Percentiles rank a stretch among this genome's conserved stretches.
phyloP scores from a whole-genome alignment of 225 moss, liverwort and hornwort genomes.

The Ulota crispa region DNA sequence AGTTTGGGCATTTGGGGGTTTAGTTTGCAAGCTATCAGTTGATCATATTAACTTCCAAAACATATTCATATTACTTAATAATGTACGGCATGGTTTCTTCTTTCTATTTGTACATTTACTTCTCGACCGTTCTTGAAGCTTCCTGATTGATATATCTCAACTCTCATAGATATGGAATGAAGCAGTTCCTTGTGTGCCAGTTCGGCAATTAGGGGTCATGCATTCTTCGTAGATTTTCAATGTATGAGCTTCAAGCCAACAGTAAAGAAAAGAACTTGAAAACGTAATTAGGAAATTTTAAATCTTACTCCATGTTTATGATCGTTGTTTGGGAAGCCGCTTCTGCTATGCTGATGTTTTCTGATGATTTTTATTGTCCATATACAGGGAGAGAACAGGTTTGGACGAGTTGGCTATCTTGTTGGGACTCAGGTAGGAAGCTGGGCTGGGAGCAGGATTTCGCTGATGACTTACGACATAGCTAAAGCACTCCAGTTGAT shows the following conservation, averaged over 20 bases:
- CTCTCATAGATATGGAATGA: too few species aligned
- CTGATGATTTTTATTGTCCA: not conserved
- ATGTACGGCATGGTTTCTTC: not conserved
- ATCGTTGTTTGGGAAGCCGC: not conserved
- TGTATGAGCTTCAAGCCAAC: not conserved
- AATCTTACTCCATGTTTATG: not conserved
- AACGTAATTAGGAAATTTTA: not conserved
- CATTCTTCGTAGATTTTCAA: constrained; percentile 6
- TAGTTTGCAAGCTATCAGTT: not conserved
- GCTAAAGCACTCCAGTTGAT: constrained; percentile 69
- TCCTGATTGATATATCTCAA: not conserved
- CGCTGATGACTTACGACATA: constrained; percentile 82
- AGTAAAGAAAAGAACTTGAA: not conserved
- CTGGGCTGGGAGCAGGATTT: constrained; percentile 86
- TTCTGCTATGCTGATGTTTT: constrained; percentile 9
- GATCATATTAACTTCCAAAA: not conserved
- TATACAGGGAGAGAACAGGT: constrained; percentile 45
- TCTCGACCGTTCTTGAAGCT: not conserved
- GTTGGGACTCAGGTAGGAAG: constrained; percentile 75
- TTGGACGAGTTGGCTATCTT: constrained; percentile 69
- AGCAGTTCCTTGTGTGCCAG: too few species aligned
- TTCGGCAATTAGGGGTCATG: not conserved
- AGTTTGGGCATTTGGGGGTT: not conserved
- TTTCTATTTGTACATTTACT: not conserved
- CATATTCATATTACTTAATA: not conserved